Conservation (phyloP, 768 basidiomycete genomes). For the Leucocoprinus leucothites region DNA sequence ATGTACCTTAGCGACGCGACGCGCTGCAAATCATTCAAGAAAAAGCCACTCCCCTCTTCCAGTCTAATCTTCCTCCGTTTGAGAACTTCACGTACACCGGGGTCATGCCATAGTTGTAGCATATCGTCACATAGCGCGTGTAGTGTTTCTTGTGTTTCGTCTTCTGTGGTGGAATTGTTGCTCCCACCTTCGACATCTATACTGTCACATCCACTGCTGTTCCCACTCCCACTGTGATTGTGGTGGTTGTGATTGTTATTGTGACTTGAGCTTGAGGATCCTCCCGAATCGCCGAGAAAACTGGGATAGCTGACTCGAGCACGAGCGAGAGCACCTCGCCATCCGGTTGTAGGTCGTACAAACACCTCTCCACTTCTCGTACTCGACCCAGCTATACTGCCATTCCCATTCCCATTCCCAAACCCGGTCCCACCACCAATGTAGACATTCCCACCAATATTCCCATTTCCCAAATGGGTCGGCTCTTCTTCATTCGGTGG, state of each 20-base stretch:
- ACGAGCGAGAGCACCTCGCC: conserved; percentile 58
- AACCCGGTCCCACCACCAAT: conserved; percentile 13
- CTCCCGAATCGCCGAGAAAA: conserved; percentile 19
- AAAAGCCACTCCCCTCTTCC: conserved; percentile 78
- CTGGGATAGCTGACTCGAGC: conserved; percentile 33
- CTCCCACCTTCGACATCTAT: conserved; percentile 15
- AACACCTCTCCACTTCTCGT: conserved; percentile 44
- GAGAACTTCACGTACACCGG: conserved; percentile 53
- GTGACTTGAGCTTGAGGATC: too few species aligned
- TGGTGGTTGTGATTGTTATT: too few species aligned
- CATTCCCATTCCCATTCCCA: too few species aligned
- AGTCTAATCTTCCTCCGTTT: conserved; percentile 55
- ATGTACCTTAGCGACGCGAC: conserved; percentile 61
- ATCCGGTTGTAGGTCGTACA: conserved; percentile 61
- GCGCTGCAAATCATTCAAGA: conserved; percentile 65
- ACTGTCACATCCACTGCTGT: conserved; percentile 42
- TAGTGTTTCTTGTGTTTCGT: conserved; percentile 60
- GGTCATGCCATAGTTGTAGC: conserved; percentile 65
- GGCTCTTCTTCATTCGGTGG: conserved; percentile 64
- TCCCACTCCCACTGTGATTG: conserved; percentile 20
- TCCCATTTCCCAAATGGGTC: conserved; percentile 27
- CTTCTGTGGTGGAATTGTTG: too few species aligned
- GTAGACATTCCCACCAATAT: conserved; percentile 20
- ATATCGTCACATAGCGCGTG: conserved; percentile 62
- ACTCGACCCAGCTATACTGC: conserved; percentile 6